phyloP scores from a whole-genome alignment of 2,329 filamentous ascomycete species.

The Lithohypha guttulata region DNA sequence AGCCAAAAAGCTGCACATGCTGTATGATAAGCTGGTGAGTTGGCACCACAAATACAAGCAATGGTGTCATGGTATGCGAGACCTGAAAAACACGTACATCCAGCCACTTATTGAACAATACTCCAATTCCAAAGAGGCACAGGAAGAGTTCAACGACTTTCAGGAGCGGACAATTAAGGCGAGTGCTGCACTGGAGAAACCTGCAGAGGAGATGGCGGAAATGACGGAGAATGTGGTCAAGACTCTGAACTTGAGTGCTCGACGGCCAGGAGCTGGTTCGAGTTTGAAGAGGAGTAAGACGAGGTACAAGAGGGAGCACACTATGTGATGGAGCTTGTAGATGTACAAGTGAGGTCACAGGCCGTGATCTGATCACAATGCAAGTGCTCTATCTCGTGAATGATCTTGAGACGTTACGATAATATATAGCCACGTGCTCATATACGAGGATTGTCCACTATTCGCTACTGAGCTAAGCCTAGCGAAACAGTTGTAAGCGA shows the following conservation, averaged over 20 bases:
- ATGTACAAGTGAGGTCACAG: too few relatives aligned
- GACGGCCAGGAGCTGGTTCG: background rate
- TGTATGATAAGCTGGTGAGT: slow-evolving; percentile 15
- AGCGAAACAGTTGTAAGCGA: too few relatives aligned
- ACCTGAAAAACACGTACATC: slow-evolving; percentile 13
- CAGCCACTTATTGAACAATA: slow-evolving; percentile 10
- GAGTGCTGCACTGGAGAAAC: background rate
- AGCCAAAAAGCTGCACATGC: slow-evolving; percentile 9
- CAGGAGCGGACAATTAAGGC: slow-evolving; percentile 2
- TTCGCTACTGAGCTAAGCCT: too few relatives aligned
- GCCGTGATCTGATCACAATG: too few relatives aligned
- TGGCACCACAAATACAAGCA: slow-evolving; percentile 13
- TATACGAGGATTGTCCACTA: too few relatives aligned
- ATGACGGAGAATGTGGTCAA: slow-evolving; percentile 1
- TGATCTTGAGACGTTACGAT: too few relatives aligned
- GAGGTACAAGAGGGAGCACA: slow-evolving; percentile 14
- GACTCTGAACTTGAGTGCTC: slow-evolving; percentile 3
- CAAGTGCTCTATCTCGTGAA: too few relatives aligned
- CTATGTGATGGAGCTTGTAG: slow-evolving; percentile 8
- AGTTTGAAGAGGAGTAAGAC: slow-evolving; percentile 8
- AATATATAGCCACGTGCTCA: too few relatives aligned
- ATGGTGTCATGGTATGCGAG: slow-evolving; percentile 16
- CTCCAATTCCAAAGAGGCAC: background rate
- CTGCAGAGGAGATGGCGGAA: background rate
- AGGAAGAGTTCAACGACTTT: slow-evolving; percentile 7